Evolutionary conservation across 805 yeast species (phyloP), one percentile per base, ranked within the genome.

Genomic region (Brettanomyces naardenensis): DNA sequence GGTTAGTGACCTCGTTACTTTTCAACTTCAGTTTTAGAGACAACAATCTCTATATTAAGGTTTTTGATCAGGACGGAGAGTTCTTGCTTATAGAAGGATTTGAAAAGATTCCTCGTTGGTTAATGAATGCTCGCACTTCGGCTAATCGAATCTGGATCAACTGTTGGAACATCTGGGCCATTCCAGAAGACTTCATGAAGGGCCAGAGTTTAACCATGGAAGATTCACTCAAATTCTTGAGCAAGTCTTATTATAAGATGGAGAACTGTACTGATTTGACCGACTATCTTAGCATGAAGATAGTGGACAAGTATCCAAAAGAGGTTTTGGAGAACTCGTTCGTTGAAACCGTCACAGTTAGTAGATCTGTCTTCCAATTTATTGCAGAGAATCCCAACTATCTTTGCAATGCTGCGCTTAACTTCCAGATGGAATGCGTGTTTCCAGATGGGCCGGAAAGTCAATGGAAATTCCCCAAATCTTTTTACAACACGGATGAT

Each of bases 61-160:
- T 63, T 2, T 59, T 62, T 41, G 85, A 78, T 47, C 64, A 68
- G 2, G 80, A 73, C 33, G 75, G 78, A 6, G 86, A 80, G 41
- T 68, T 71, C 33, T 36, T 78, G 7, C 49, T 79, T 32, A 64
- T 71, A 6, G 79, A 74, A 42, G 65, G 70, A 1, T 61, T 68
- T 27, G 70, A 74, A 3, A 39, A 44, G 2, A 77, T 48, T 56
- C 84, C 39, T 53, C 69, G 2, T 77, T 83, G 83, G 43, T 75
- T 6, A 64, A 69, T 37, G 52, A 62, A 31, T 69, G 69, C 3
- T 45, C 54, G 17, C 48, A 70, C 11, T 47, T 62, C 38, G 44
- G 64, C 14, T 38, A 37, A 34, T 19, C 21, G 31, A 37, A 26
- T 41, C 32, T 40, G 27, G 29, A 33, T 30, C 31, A 38, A 20